Base-by-base conservation (phyloP, 441 rosid genomes). In the Lepidium campestre region DNA sequence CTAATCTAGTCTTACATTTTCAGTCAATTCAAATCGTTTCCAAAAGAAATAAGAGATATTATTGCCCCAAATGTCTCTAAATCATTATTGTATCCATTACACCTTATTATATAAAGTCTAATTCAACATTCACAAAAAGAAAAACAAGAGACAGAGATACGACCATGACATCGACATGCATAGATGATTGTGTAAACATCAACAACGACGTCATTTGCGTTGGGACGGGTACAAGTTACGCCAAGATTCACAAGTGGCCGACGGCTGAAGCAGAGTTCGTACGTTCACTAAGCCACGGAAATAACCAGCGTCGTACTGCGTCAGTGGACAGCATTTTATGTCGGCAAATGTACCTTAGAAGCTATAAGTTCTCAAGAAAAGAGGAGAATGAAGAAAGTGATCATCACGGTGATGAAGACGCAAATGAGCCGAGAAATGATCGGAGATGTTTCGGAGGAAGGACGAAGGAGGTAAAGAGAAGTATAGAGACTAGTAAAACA, bases 301-400 rank as follows among this genome's bases (percentile, higher is more conserved):
- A 53, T 31, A 53, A 23, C 31, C 50, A 54, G 2, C 34, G 57
- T 17, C 23, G 57, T 41, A 3, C 62, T n/a, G 5, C 15, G 10
- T 8, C 34, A 3, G 27, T 29, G 13, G 57, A 63, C 6, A 55
- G 49, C 49, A 55, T 71, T 12, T 56, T 50, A 35, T 63, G 41
- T 37, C 27, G 70, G 11, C 70, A 63, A 63, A 46, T 56, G 42
- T 71, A 71, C 22, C 75, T 63, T 62, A 56, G 70, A 17, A 63
- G 65, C 49, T 71, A 71, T 45, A 63, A 57, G 3, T 71, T 63
- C 15, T 63, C 75, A 36, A 55, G 34, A 55, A 36, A 71, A 36
- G 57, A 71, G 8, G 45, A 56, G 6, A 19, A 36, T 1, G 10
- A 39, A 41, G 22, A 35, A 8, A n/a, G 13, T 53, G 52, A n/a